phyloP scores from a whole-genome alignment of 257 asterid genomes.

The Nicotiana tomentosiformis region DNA sequence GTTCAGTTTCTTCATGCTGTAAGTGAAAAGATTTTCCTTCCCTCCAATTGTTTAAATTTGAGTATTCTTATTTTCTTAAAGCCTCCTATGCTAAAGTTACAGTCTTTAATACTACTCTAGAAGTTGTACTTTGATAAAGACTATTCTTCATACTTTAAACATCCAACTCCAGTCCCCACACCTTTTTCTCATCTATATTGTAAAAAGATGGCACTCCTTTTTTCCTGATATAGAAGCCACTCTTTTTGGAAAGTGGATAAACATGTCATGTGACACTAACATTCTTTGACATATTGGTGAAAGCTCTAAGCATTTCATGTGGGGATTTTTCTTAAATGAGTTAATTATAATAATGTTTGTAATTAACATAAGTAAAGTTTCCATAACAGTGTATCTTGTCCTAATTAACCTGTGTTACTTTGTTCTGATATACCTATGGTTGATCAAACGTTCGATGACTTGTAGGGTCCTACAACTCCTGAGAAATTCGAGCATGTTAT shows the following conservation, averaged over 20 bases:
- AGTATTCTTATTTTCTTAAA: not conserved
- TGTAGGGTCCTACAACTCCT: slow-evolving; percentile 81
- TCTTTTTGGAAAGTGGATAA: not conserved
- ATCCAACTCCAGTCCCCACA: not conserved
- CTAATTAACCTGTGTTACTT: not conserved
- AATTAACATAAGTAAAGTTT: not conserved
- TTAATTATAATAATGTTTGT: not conserved
- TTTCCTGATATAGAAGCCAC: not conserved
- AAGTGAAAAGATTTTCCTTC: slow-evolving; percentile 13
- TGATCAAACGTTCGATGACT: slow-evolving; percentile 1
- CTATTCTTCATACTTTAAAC: not conserved
- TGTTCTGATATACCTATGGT: not conserved
- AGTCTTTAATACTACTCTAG: not conserved
- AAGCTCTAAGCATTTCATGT: not conserved
- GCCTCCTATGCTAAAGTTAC: not conserved
- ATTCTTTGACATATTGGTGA: not conserved
- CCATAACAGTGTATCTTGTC: not conserved
- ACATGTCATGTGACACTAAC: not conserved
- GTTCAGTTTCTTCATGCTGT: slow-evolving; percentile 46
- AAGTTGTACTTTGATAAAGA: not conserved
- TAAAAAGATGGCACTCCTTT: not conserved
- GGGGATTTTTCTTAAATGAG: not conserved
- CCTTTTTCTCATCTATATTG: not conserved
- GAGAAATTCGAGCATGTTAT: slow-evolving; percentile 63
- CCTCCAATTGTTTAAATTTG: not conserved